Conservation (phyloP, 441 rosid species). For the Theobroma grandiflorum region DNA sequence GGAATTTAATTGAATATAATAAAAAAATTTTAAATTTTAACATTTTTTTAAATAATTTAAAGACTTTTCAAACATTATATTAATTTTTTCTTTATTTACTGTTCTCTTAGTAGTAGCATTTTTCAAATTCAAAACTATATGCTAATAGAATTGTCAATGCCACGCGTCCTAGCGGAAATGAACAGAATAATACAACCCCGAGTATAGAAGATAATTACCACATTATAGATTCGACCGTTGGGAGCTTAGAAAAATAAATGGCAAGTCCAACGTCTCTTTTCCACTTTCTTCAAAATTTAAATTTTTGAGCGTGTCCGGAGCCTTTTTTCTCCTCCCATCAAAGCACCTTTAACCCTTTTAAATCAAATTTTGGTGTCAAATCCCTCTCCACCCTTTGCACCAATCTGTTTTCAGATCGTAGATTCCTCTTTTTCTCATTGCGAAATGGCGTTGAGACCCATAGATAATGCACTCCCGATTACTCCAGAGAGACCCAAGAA, state of each 20-base stretch:
- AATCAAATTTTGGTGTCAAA: slow-evolving; percentile 15
- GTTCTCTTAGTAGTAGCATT: no score
- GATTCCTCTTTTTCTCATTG: background rate
- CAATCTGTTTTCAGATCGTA: slow-evolving; percentile 15
- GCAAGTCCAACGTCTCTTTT: slow-evolving; percentile 38
- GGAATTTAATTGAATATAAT: no score
- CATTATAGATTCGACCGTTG: slow-evolving; percentile 41
- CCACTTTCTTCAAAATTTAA: slow-evolving; percentile 38
- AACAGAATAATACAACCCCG: background rate
- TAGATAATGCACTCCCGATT: slow-evolving; percentile 76
- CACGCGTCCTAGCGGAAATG: slow-evolving; percentile 13
- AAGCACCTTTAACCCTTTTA: background rate
- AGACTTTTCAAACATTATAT: no score
- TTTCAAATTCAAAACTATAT: no score
- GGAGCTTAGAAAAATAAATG: background rate
- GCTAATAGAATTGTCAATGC: background rate
- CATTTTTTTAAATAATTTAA: no score
- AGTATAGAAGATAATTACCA: background rate
- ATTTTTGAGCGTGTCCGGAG: slow-evolving; percentile 4
- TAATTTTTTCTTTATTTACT: no score
- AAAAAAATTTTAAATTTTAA: no score
- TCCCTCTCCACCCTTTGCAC: slow-evolving; percentile 13
- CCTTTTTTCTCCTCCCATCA: background rate
- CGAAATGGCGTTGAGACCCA: slow-evolving; percentile 82
- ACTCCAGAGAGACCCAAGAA: slow-evolving; percentile 75